Evolutionary conservation across 176 grass and related monocot genomes (phyloP), one percentile per base, ranked within the genome.

Genomic region (Echinochloa phyllopogon): DNA sequence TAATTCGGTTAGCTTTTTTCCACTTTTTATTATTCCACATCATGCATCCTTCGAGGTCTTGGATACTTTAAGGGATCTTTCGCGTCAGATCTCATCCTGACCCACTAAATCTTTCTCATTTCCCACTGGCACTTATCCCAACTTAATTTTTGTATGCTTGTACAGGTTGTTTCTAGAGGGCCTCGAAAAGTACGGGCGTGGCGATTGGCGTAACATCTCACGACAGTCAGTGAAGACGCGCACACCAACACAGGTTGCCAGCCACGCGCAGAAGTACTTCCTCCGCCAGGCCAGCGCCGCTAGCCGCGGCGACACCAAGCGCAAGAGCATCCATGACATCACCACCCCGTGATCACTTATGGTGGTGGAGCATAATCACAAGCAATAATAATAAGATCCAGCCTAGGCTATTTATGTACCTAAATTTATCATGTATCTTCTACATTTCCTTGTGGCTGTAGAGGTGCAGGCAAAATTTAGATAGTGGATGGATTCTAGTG

Each of bases 261-360:
- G 96, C 89, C 96, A 98, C 27, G 96, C 96, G 0, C 96, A 98
- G 80, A 98, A 98, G 72, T 98, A 90, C 78, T 98, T 94, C 79
- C 92, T 98, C 82, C 85, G 96, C 24, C 96, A 93, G 85, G 89
- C 51, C 61, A 91, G 13, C 69, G 85, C 51, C 80, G 45, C 68
- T 57, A 86, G 17, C 57, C 85, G 82, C 57, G 87, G 66, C 42
- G 96, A 98, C 78, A 73, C 40, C 44, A 98, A 94, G 80, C 89
- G 91, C 72, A 98, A 94, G 93, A 98, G 96, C 82, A 98, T 98
- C 85, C 93, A 98, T 58, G 96, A 98, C 82, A 94, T 98, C 74
- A 98, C 91, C 79, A 56, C 72, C 48, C 83, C 85, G 10, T 98
- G 83, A 93, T 1, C 8, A 14, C 14, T 8, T 18, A 3, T 29